These are phyloP conservation scores for Candida yuanshanica DNA, from an alignment of 805 yeast genomes.

Conservation along the genomic window DNA sequence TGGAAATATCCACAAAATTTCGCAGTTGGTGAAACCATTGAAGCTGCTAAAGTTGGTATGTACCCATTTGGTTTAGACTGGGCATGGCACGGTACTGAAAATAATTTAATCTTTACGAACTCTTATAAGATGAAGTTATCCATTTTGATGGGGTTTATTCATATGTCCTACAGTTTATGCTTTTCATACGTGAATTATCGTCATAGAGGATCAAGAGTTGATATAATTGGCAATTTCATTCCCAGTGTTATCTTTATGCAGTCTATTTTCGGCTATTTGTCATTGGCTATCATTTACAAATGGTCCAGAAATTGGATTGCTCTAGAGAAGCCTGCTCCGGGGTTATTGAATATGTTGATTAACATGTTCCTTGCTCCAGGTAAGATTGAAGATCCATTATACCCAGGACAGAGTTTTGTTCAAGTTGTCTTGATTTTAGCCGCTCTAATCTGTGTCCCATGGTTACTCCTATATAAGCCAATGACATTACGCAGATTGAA, in stretches of 20 bases:
- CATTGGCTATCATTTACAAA: slow-evolving; percentile 82
- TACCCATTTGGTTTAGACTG: slow-evolving; percentile 87
- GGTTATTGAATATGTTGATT: slow-evolving; percentile 89
- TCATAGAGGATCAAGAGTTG: slow-evolving; percentile 65
- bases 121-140: slow-evolving; percentile 97
- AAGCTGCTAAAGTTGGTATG: slow-evolving; percentile 60
- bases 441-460: slow-evolving; percentile 90
- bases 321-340: slow-evolving; percentile 77
- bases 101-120: slow-evolving; percentile 82
- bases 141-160: slow-evolving; percentile 87
- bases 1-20: slow-evolving; percentile 84
- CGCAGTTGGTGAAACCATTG: slow-evolving; percentile 60
- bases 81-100: slow-evolving; percentile 97
- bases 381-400: slow-evolving; percentile 70
- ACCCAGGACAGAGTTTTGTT: slow-evolving; percentile 69
- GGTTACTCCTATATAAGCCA: slow-evolving; percentile 84
- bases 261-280: slow-evolving; percentile 89
- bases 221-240: slow-evolving; percentile 85
- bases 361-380: slow-evolving; percentile 96
- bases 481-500: slow-evolving; percentile 57
- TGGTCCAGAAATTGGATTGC: slow-evolving; percentile 93
- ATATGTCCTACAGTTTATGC: slow-evolving; percentile 85
- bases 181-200: slow-evolving; percentile 80
- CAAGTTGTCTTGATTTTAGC: slow-evolving; percentile 66
- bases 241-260: slow-evolving; percentile 96